Base-by-base conservation (phyloP, 129 eudicot genomes). In the Flaveria trinervia region DNA sequence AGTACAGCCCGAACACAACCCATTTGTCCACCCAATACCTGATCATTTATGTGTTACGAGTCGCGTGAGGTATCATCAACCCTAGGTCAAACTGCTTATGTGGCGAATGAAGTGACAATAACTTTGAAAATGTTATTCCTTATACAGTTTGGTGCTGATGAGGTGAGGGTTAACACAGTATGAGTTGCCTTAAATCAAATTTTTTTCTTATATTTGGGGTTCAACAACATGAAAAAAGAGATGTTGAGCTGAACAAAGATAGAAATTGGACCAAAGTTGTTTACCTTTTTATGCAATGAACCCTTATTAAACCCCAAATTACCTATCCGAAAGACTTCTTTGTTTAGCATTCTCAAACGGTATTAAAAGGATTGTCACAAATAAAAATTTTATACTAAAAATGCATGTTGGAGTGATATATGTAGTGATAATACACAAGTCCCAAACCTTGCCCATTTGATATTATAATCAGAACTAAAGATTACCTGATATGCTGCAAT, bases 401-500 rank as follows among this genome's bases (percentile, higher is more conserved):
- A 50, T 2, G 30, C 30, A 14, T 69, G 57, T 14, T 46, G 41
- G 0, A 22, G 52, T 9, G 8, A 1, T 33, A 33, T 33, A 33
- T 33, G 39, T 33, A 33, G 57, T 22, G 60, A 70, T 70, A n/a
- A 67, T 41, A 22, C 66, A 60, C 66, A 23, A 25, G 18, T 13
- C 39, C 8, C 16, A 60, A 20, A 22, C 33, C 65, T 57, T 57
- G 13, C 65, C 15, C 15, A 57, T 0, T 17, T 55, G 26, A 55
- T 55, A 54, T 54, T 28, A 8, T 61, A 9, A 79, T 39, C 12
- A 51, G 22, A 48, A 59, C 39, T 61, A 71, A 28, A 6, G 62
- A 28, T 48, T 83, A 95, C 99, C 93, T 95, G 99, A 83, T 95
- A 95, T 50, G 99, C 99, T 67, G 99, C 99, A 20, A 95, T 89